Evolutionary conservation across 139 green algal species (phyloP).

Genomic region (Micractinium sp.): DNA sequence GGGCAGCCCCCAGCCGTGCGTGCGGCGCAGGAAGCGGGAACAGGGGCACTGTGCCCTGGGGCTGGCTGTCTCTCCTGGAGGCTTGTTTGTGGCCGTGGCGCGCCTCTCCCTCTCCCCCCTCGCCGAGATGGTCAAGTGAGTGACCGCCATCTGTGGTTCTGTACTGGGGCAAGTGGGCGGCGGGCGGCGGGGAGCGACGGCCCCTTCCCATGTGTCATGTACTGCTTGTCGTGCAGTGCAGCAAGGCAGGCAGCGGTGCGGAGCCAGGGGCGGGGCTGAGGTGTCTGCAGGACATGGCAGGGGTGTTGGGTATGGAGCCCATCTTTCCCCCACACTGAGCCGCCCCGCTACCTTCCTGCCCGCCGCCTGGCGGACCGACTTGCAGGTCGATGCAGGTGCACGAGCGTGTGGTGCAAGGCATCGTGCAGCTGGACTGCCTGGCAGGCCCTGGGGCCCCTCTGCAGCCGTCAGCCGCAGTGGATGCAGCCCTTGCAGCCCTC

Average conservation of each 20-base stretch:
- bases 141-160: background rate
- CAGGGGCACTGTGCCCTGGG: constrained; percentile 33
- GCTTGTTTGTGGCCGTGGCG: constrained; percentile 38
- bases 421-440: constrained; percentile 32
- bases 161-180: background rate
- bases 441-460: constrained; percentile 2
- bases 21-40: constrained; percentile 3
- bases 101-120: background rate
- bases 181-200: too few species aligned
- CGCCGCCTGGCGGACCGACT: too few species aligned
- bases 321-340: too few species aligned
- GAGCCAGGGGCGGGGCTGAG: too few species aligned
- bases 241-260: too few species aligned
- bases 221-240: too few species aligned
- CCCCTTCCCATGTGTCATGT: too few species aligned
- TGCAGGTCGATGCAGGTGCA: constrained; percentile 35
- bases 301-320: too few species aligned
- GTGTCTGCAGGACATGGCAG: too few species aligned
- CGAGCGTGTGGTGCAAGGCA: constrained; percentile 18
- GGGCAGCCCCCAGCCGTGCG: constrained; percentile 1
- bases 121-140: constrained; percentile 42
- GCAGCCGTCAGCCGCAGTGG: background rate
- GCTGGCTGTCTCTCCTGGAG: constrained; percentile 35
- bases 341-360: too few species aligned
- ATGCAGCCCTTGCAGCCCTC: background rate